Conservation (phyloP, 2,329 filamentous ascomycete genomes). For the Sporothrix luriei region DNA sequence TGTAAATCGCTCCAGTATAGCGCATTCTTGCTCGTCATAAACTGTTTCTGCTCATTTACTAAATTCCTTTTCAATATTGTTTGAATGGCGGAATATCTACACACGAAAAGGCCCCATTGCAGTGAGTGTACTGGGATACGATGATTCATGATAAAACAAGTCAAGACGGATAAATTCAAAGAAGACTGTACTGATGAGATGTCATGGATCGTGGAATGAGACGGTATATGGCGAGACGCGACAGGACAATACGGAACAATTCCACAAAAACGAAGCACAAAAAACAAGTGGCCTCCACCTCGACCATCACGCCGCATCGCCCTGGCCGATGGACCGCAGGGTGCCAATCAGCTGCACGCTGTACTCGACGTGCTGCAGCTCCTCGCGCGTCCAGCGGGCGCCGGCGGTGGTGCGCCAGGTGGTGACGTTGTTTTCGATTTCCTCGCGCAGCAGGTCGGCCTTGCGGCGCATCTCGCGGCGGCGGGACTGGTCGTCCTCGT, state of each 20-base stretch:
- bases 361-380: slow-evolving; percentile 29
- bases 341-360: slow-evolving; percentile 5
- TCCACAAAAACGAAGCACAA: too few relatives aligned
- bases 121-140: too few relatives aligned
- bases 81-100: too few relatives aligned
- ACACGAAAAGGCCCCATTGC: neutral
- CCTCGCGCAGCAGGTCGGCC: slow-evolving; percentile 30
- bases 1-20: neutral
- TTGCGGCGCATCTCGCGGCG: slow-evolving; percentile 21
- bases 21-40: neutral
- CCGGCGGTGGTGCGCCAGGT: slow-evolving; percentile 21
- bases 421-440: slow-evolving; percentile 29
- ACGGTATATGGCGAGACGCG: too few relatives aligned
- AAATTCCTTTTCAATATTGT: too few relatives aligned
- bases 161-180: neutral
- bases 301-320: neutral
- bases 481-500: slow-evolving; percentile 20
- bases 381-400: slow-evolving; percentile 27
- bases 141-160: neutral
- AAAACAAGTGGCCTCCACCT: neutral
- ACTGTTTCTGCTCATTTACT: neutral
- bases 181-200: neutral
- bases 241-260: too few relatives aligned
- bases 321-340: slow-evolving; percentile 14
- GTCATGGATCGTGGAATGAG: too few relatives aligned